phyloP scores from a whole-genome alignment of 2,329 filamentous ascomycete species.

The Aureobasidium musti region DNA sequence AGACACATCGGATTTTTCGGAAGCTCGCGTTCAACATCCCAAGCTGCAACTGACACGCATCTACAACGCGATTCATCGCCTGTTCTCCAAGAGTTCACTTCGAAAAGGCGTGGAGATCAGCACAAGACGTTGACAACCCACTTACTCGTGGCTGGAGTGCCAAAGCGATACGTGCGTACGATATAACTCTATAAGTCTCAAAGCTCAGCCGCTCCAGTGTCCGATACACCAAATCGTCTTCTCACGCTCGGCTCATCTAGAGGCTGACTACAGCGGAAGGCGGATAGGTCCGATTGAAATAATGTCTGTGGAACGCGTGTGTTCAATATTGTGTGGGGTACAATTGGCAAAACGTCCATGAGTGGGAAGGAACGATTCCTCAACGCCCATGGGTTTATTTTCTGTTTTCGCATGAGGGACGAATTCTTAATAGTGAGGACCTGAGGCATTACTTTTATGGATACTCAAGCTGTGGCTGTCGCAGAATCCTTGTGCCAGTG shows the following conservation, averaged over 20 bases:
- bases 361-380: too few species aligned
- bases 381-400: too few species aligned
- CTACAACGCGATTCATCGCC: background rate
- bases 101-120: background rate
- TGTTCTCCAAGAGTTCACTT: background rate
- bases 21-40: background rate
- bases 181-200: background rate
- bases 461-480: too few species aligned
- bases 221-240: background rate
- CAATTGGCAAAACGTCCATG: too few species aligned
- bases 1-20: background rate
- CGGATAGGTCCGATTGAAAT: background rate
- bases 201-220: background rate
- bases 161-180: constrained; percentile 25
- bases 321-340: too few species aligned
- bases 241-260: background rate
- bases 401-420: too few species aligned
- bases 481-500: too few species aligned
- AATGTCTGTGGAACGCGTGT: too few species aligned
- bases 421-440: too few species aligned
- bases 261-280: background rate
- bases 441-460: too few species aligned
- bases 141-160: background rate
- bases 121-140: background rate
- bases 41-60: background rate